These are phyloP conservation scores for Beauveria asiatica DNA, from an alignment of 2,329 filamentous ascomycete genomes.

Conservation along the genomic window DNA sequence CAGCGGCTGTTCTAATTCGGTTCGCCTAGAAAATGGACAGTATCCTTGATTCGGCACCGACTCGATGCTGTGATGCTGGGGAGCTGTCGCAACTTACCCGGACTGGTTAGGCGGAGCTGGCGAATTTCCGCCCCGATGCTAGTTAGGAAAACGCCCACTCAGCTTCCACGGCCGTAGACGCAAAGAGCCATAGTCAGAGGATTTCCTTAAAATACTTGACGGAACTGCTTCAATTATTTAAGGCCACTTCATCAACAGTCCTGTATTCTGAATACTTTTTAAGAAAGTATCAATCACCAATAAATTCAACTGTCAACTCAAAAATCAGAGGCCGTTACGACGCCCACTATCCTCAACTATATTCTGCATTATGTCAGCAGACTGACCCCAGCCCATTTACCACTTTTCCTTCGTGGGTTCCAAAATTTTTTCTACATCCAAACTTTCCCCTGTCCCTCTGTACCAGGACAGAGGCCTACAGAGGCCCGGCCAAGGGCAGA, in stretches of 20 bases:
- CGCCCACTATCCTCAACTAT: background rate
- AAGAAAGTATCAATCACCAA: no score
- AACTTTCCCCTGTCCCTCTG: background rate
- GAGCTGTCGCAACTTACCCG: background rate
- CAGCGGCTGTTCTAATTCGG: background rate
- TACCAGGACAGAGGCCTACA: background rate
- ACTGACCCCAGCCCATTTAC: background rate
- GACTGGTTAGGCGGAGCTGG: conserved; percentile 5
- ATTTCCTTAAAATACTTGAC: background rate
- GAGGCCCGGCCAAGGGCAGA: background rate
- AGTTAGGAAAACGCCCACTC: background rate
- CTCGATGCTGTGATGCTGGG: background rate
- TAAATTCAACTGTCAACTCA: background rate
- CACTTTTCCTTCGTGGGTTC: background rate
- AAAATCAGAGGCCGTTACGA: background rate
- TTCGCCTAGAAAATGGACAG: background rate
- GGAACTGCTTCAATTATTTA: no score
- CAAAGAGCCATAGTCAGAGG: background rate
- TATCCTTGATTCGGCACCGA: background rate
- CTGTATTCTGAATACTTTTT: no score
- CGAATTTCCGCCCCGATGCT: conserved; percentile 12
- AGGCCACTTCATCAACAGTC: no score
- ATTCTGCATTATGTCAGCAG: conserved; percentile 2
- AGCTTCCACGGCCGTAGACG: background rate
- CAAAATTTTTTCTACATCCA: background rate